Evolutionary conservation across 1,139 yeast species (phyloP), one percentile per base, ranked within the genome.

Genomic region (Suhomyces coccinellae): DNA sequence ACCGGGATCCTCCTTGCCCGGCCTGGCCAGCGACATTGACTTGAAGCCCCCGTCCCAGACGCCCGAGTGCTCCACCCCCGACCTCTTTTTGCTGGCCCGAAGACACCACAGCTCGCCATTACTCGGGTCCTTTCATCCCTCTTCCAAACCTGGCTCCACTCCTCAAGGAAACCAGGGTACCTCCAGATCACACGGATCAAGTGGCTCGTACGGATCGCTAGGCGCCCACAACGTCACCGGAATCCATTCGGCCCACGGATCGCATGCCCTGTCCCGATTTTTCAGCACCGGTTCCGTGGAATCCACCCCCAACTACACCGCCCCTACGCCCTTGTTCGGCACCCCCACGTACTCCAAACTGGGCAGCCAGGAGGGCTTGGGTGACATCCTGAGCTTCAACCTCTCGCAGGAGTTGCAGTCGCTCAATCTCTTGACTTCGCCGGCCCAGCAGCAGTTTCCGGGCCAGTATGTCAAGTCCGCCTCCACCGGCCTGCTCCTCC

Each of bases 21-120:
- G 33, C 13, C 38, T 36, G 43, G 41, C 26, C 13, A 26, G 30
- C 12, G 52, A 49, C 11, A 15, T 41, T 12, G 44, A 41, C 3
- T 15, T 44, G 7, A 36, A 33, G 28, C 20, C 29, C 10, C 37
- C 44, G 2, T 16, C 29, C 11, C 29, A 16, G 7, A n/a, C 24
- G 11, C 34, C 33, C 15, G 45, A 41, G 29, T 6, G 26, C 22
- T 41, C 40, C 32, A 30, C 44, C 20, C 31, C 41, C 2, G 46
- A 44, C 10, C 36, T 36, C 6, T 41, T 24, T 41, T 20, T 32
- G 10, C 33, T 26, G 17, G 17, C 50, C 16, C 41, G 45, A 28
- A 42, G 55, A 20, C 52, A 49, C 35, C 43, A 51, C 41, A 49
- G 53, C 20, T 52, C 55, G 3, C 54, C 55, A 3, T 38, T 52